Conservation (phyloP, 2,329 filamentous ascomycete genomes). For the Leptosphaerulina australis region DNA sequence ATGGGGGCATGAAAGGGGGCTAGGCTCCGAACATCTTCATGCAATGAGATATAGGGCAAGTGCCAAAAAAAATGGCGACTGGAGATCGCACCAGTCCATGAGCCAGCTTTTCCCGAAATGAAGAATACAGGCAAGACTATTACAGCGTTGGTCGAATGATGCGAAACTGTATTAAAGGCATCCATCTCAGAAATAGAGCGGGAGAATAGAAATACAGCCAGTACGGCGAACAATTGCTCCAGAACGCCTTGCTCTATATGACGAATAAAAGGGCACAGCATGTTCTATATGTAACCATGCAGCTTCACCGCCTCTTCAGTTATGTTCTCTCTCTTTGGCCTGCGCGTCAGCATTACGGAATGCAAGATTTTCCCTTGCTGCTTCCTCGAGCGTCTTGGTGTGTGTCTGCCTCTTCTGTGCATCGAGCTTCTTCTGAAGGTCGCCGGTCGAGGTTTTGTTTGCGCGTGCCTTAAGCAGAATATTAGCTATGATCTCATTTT, state of each 20-base stretch:
- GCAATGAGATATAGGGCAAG: not conserved
- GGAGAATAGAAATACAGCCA: not conserved
- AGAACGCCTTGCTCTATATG: constrained; percentile 3
- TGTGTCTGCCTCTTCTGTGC: constrained; percentile 78
- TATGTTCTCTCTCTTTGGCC: constrained; percentile 62
- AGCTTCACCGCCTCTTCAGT: constrained; percentile 49
- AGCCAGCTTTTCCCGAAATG: too few species aligned
- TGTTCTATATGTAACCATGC: not conserved
- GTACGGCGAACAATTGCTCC: not conserved
- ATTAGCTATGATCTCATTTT: not conserved
- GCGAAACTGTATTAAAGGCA: too few species aligned
- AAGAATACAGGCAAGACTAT: too few species aligned
- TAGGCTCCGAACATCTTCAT: not conserved
- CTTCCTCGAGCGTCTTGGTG: constrained; percentile 69
- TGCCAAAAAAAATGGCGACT: too few species aligned
- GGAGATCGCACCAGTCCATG: too few species aligned
- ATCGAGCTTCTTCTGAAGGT: constrained; percentile 67
- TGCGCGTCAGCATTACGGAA: constrained; percentile 74
- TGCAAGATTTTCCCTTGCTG: constrained; percentile 69
- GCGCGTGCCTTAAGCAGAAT: constrained; percentile 65
- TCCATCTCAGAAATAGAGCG: too few species aligned
- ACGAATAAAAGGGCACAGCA: not conserved
- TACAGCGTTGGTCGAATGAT: too few species aligned
- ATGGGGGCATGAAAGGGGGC: not conserved
- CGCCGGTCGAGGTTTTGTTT: constrained; percentile 60